A percentile compares a stretch with the other conserved stretches of the same genome.
phyloP scores from a whole-genome alignment of 2,329 filamentous ascomycete genomes.

The Thelonectria discophora region DNA sequence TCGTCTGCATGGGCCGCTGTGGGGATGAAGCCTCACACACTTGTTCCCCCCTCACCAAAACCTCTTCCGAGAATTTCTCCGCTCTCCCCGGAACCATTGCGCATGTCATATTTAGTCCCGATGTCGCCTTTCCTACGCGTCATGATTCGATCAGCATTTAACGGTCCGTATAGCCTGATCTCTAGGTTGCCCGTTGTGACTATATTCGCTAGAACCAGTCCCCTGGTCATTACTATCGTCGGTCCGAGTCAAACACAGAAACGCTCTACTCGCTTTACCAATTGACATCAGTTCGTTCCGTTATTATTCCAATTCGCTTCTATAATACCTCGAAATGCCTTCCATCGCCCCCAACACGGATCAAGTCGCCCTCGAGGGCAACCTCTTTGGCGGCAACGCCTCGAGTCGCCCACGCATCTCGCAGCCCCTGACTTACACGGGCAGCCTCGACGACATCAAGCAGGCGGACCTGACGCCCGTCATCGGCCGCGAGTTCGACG shows the following conservation, averaged over 20 bases:
- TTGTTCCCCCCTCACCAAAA: no score
- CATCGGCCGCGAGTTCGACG: slow-evolving; percentile 59
- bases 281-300: slow-evolving; percentile 16
- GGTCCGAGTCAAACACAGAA: slow-evolving; percentile 12
- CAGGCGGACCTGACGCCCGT: slow-evolving; percentile 56
- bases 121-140: slow-evolving; percentile 44
- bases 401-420: slow-evolving; percentile 42
- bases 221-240: neutral
- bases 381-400: slow-evolving; percentile 45
- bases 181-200: slow-evolving; percentile 19
- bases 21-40: slow-evolving; percentile 14
- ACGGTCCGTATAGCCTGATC: slow-evolving; percentile 33
- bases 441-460: slow-evolving; percentile 51
- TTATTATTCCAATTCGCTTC: slow-evolving; percentile 14
- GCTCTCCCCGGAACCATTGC: slow-evolving; percentile 14
- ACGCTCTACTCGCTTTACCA: neutral
- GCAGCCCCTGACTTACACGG: slow-evolving; percentile 51
- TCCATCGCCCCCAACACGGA: slow-evolving; percentile 38
- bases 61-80: slow-evolving; percentile 46
- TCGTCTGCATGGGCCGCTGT: slow-evolving; percentile 18
- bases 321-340: slow-evolving; percentile 47
- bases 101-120: slow-evolving; percentile 39
- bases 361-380: slow-evolving; percentile 23
- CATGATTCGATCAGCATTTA: slow-evolving; percentile 39
- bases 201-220: slow-evolving; percentile 3